Conservation (phyloP, 306 rosid species). For the Vachellia pachyceras region DNA sequence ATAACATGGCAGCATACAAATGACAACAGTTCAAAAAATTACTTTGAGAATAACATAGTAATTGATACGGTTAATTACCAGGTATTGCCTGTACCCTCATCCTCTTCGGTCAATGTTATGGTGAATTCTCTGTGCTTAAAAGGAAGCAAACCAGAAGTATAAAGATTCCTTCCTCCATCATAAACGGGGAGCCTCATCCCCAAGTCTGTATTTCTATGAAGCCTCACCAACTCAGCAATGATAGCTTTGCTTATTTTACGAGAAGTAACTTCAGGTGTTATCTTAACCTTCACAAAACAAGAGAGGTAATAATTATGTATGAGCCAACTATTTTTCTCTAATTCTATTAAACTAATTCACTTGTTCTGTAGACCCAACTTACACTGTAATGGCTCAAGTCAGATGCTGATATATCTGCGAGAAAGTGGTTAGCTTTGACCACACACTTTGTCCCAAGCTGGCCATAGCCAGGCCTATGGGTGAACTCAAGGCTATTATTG, state of each 20-base stretch:
- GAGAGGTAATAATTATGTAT: neutral
- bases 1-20: neutral
- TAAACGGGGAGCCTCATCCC: conserved; percentile 51
- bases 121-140: conserved; percentile 48
- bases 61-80: conserved; percentile 34
- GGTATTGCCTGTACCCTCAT: conserved; percentile 35
- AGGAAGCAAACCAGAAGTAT: conserved; percentile 61
- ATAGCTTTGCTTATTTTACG: conserved; percentile 49
- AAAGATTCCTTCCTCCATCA: conserved; percentile 58
- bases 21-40: neutral
- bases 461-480: conserved; percentile 57
- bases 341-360: neutral
- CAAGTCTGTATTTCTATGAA: conserved; percentile 44
- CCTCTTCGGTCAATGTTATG: conserved; percentile 39
- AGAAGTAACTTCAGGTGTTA: conserved; percentile 51
- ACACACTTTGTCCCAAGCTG: conserved; percentile 61
- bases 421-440: conserved; percentile 66
- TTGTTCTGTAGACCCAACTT: conserved; percentile 30
- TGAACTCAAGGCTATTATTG: conserved; percentile 44
- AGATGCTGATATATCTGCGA: conserved; percentile 60
- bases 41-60: neutral
- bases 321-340: neutral
- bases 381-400: conserved; percentile 64
- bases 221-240: conserved; percentile 52
- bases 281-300: conserved; percentile 46